Percentiles rank a stretch among this genome's conserved stretches.
These are phyloP conservation scores for Cystobasidium pallidum DNA, from an alignment of 1,284 basidiomycete genomes.

Conservation along the genomic window DNA sequence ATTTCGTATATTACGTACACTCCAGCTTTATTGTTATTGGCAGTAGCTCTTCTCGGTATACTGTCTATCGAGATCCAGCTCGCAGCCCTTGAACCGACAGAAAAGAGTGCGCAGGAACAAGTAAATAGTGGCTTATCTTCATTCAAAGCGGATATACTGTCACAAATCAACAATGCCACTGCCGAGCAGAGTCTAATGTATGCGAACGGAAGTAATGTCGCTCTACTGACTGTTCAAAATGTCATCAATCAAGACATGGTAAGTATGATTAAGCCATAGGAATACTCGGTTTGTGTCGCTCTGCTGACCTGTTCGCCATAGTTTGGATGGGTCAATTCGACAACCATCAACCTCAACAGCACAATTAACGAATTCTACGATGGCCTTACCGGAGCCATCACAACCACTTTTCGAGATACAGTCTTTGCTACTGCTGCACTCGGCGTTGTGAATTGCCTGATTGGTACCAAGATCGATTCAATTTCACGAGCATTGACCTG, in stretches of 20 bases:
- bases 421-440: conserved; percentile 72
- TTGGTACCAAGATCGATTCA: conserved; percentile 83
- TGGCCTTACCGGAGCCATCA: conserved; percentile 64
- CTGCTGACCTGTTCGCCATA: conserved; percentile 8
- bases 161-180: conserved; percentile 76
- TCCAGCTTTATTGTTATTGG: conserved; percentile 67
- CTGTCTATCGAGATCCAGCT: conserved; percentile 85
- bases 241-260: conserved; percentile 76
- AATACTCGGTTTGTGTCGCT: too few species aligned
- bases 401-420: conserved; percentile 75
- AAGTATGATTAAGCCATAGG: too few species aligned
- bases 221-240: conserved; percentile 69
- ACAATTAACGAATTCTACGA: conserved; percentile 61
- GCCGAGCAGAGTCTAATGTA: conserved; percentile 75
- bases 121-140: conserved; percentile 58
- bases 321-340: conserved; percentile 93
- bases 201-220: conserved; percentile 72
- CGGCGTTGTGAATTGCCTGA: conserved; percentile 84
- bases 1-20: conserved; percentile 86
- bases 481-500: conserved; percentile 88
- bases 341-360: conserved; percentile 79
- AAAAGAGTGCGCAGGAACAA: conserved; percentile 31
- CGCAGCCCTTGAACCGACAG: conserved; percentile 58
- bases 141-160: conserved; percentile 72
- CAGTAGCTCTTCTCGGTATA: conserved; percentile 70